Conservation (phyloP, 208 protist species). For the Acanthamoeba culbertsoni region DNA sequence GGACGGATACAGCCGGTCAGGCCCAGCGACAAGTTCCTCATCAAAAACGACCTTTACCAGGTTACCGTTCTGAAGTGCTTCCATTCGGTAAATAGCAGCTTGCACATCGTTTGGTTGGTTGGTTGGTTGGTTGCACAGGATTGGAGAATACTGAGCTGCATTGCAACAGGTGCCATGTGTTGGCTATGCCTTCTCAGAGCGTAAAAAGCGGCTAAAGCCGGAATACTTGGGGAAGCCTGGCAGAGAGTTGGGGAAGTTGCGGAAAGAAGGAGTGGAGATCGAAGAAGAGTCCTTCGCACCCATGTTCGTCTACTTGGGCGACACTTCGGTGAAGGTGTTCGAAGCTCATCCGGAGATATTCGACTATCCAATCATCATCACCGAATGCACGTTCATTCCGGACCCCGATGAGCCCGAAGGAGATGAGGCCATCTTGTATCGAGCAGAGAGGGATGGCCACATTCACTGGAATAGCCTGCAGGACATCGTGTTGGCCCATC, state of each 20-base stretch:
- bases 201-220: neutral
- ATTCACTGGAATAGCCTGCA: slow-evolving; percentile 13
- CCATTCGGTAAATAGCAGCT: neutral
- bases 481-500: slow-evolving; percentile 4
- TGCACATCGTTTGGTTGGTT: neutral
- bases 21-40: neutral
- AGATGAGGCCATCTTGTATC: neutral
- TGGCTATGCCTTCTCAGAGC: slow-evolving; percentile 15
- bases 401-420: neutral
- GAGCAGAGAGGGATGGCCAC: slow-evolving; percentile 23
- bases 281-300: neutral
- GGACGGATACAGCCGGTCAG: neutral
- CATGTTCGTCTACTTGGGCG: slow-evolving; percentile 44
- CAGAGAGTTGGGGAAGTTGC: neutral
- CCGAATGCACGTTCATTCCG: slow-evolving; percentile 33
- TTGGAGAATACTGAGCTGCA: neutral
- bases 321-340: neutral
- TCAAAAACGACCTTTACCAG: neutral
- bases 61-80: neutral
- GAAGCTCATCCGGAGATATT: neutral
- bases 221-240: neutral
- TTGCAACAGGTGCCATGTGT: neutral
- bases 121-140: neutral
- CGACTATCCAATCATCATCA: slow-evolving; percentile 52
- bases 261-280: neutral